A percentile compares a stretch with the other conserved stretches of the same genome.
These are phyloP conservation scores for Bigelowiella natans DNA, from an alignment of 78 protist species.

Conservation along the genomic window DNA sequence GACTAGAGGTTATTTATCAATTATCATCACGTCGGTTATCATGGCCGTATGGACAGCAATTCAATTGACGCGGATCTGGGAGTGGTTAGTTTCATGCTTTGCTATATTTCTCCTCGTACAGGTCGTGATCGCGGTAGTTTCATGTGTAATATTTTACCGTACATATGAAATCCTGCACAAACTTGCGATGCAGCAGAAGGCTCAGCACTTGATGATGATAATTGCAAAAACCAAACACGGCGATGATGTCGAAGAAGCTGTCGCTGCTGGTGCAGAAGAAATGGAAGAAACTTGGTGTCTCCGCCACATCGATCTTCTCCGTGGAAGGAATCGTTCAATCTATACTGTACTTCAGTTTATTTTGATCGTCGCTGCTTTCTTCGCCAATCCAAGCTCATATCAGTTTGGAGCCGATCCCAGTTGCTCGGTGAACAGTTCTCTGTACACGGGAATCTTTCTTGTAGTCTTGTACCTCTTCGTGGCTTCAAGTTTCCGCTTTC, in stretches of 20 bases:
- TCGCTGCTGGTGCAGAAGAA: not conserved
- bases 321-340: not conserved
- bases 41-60: not conserved
- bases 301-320: not conserved
- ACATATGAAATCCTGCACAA: not conserved
- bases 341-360: not conserved
- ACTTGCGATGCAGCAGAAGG: not conserved
- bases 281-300: not conserved
- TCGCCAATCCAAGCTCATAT: not conserved
- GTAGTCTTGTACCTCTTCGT: not conserved
- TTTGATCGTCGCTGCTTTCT: not conserved
- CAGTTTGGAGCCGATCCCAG: not conserved
- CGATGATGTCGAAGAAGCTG: not conserved
- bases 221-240: not conserved
- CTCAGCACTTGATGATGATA: not conserved
- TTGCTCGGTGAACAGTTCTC: not conserved
- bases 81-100: not conserved
- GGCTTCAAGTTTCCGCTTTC: not conserved
- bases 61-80: not conserved
- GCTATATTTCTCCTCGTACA: not conserved
- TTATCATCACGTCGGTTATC: not conserved
- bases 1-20: not conserved
- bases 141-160: not conserved
- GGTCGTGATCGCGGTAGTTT: not conserved
- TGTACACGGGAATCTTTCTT: not conserved